Evolutionary conservation across 2,329 filamentous ascomycete species (phyloP).

Genomic region (Mariannaea sp.): DNA sequence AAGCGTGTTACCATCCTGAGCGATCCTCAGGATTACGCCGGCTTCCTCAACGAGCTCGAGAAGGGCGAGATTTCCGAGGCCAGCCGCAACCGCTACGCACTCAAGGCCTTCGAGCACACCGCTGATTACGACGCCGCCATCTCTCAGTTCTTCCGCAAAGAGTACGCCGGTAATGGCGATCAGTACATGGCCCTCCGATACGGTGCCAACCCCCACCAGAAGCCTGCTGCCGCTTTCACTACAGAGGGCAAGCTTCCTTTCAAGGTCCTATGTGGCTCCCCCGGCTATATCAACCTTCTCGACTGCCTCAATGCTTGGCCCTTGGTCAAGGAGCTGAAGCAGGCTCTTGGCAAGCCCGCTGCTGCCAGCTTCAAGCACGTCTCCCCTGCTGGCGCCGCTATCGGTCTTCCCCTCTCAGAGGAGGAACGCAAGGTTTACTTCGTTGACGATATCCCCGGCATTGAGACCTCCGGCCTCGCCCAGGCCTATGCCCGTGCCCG

Average conservation of each 20-base stretch:
- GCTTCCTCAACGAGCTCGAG: conserved; percentile 90
- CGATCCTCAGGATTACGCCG: conserved; percentile 90
- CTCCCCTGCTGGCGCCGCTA: conserved; percentile 92
- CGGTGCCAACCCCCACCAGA: conserved; percentile 97
- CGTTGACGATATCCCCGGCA: conserved; percentile 90
- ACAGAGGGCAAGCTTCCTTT: conserved; percentile 80
- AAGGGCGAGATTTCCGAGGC: conserved; percentile 83
- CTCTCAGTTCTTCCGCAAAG: conserved; percentile 95
- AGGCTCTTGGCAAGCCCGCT: conserved; percentile 83
- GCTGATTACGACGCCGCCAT: conserved; percentile 96
- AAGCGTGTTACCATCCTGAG: conserved; percentile 92
- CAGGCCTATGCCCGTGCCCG: conserved; percentile 95
- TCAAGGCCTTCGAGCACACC: conserved; percentile 98
- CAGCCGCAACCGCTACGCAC: conserved; percentile 85
- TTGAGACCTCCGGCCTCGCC: conserved; percentile 83
- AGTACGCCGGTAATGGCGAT: conserved; percentile 84
- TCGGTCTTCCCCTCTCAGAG: conserved; percentile 82
- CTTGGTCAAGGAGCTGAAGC: conserved; percentile 92
- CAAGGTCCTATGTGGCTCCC: conserved; percentile 86
- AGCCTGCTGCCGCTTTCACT: conserved; percentile 86
- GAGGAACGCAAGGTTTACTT: conserved; percentile 98
- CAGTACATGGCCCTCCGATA: conserved; percentile 90
- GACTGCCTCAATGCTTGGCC: conserved; percentile 97
- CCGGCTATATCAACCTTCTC: conserved; percentile 96
- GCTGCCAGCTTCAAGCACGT: conserved; percentile 99